These are phyloP conservation scores for Fusarium sp. DNA, from an alignment of 2,329 filamentous ascomycete genomes.

Conservation along the genomic window DNA sequence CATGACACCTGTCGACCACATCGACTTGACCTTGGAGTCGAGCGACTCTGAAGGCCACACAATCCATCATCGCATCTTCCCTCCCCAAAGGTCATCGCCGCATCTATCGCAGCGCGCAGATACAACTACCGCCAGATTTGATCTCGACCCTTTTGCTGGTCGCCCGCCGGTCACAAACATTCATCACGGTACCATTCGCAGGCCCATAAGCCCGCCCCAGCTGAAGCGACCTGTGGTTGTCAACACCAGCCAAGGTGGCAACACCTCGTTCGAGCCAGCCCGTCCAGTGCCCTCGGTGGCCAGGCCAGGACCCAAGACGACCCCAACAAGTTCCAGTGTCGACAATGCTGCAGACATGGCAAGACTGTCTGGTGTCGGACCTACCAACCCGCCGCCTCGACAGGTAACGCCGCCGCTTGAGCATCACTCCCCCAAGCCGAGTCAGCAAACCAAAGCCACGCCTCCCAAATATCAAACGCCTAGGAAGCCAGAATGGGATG, in stretches of 20 bases:
- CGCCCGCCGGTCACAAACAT: conserved; percentile 10
- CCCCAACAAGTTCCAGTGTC: conserved; percentile 15
- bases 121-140: conserved; percentile 24
- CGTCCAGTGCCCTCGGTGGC: conserved; percentile 1
- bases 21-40: conserved; percentile 38
- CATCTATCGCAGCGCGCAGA: conserved; percentile 5
- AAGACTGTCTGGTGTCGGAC: conserved; percentile 33
- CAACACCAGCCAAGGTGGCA: conserved; percentile 13
- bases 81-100: neutral
- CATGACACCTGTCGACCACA: conserved; percentile 22
- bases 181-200: conserved; percentile 14
- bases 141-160: conserved; percentile 15
- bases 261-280: conserved; percentile 8
- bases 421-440: conserved; percentile 22
- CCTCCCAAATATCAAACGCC: conserved; percentile 42
- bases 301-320: conserved; percentile 18
- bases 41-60: conserved; percentile 26
- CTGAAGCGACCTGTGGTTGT: conserved; percentile 37
- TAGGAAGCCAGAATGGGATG: conserved; percentile 54
- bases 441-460: conserved; percentile 17
- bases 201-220: conserved; percentile 47
- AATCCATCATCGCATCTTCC: neutral
- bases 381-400: conserved; percentile 36
- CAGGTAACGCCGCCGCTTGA: conserved; percentile 42
- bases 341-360: conserved; percentile 43